phyloP scores from a whole-genome alignment of 2,329 filamentous ascomycete species.

The Allantophomopsis cytisporea region DNA sequence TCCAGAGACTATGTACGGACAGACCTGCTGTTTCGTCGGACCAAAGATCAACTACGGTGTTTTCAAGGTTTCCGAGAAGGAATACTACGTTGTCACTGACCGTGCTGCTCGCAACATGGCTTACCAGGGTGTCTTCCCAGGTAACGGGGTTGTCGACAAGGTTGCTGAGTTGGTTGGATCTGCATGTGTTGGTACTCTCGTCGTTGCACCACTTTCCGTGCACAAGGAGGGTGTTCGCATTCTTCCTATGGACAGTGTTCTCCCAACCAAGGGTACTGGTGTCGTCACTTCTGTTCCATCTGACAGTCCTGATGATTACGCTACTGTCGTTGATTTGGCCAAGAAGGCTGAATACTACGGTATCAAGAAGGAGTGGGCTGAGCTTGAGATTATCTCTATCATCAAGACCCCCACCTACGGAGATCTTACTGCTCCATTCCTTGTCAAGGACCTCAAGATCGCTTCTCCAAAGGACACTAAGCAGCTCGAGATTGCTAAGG shows the following conservation, averaged over 20 bases:
- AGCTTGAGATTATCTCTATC: constrained; percentile 78
- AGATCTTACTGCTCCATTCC: constrained; percentile 66
- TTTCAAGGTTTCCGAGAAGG: constrained; percentile 63
- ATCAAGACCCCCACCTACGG: constrained; percentile 83
- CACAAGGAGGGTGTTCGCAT: constrained; percentile 78
- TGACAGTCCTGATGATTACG: constrained; percentile 91
- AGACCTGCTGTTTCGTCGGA: constrained; percentile 90
- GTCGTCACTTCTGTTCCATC: constrained; percentile 94
- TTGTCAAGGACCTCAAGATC: constrained; percentile 92
- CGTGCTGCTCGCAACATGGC: constrained; percentile 89
- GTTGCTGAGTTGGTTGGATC: constrained; percentile 64
- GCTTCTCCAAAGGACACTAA: constrained; percentile 89
- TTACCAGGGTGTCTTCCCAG: constrained; percentile 75
- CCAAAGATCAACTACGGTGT: constrained; percentile 83
- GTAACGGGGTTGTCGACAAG: constrained; percentile 63
- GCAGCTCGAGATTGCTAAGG: constrained; percentile 86
- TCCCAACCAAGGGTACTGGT: constrained; percentile 87
- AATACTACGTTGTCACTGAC: constrained; percentile 76
- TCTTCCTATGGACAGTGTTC: constrained; percentile 87
- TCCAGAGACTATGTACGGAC: constrained; percentile 98
- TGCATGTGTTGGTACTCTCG: constrained; percentile 74
- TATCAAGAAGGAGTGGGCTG: constrained; percentile 93
- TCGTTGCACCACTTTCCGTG: constrained; percentile 78
- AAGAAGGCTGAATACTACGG: constrained; percentile 97
- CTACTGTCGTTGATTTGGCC: constrained; percentile 71